phyloP scores from a whole-genome alignment of 257 asterid species.

The Jasminum sambac region DNA sequence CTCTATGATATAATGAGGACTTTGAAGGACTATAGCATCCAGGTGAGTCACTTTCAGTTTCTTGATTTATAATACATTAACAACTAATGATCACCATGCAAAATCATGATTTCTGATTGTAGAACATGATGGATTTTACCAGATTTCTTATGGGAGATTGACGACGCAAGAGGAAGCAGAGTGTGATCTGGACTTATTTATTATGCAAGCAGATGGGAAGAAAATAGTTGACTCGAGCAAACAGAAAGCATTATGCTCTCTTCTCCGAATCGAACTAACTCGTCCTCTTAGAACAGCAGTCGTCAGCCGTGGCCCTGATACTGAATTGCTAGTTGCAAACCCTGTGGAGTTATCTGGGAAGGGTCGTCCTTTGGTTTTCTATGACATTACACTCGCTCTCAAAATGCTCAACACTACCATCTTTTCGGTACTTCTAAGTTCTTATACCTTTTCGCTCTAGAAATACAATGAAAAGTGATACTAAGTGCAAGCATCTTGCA shows the following conservation, averaged over 20 bases:
- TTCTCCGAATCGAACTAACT: constrained; percentile 48
- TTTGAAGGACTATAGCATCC: constrained; percentile 49
- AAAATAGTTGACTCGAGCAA: constrained; percentile 43
- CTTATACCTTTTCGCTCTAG: background rate
- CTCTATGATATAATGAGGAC: constrained; percentile 52
- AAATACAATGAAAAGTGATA: too few relatives aligned
- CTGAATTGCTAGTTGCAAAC: constrained; percentile 54
- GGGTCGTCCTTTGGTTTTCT: constrained; percentile 55
- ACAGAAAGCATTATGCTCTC: constrained; percentile 39
- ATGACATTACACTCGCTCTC: constrained; percentile 46
- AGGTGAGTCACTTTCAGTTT: constrained; percentile 24
- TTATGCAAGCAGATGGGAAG: constrained; percentile 41
- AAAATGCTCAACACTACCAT: constrained; percentile 44
- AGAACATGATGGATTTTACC: constrained; percentile 2
- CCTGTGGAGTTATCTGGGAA: constrained; percentile 56
- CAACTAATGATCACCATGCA: background rate
- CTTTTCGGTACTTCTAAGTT: constrained; percentile 34
- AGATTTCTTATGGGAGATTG: constrained; percentile 53
- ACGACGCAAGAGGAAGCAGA: constrained; percentile 38
- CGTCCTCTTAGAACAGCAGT: constrained; percentile 51
- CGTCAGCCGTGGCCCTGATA: constrained; percentile 57
- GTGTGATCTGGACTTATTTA: constrained; percentile 39
- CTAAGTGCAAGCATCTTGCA: too few relatives aligned
- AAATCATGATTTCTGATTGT: background rate
- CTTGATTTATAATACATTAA: background rate